Evolutionary conservation across 768 basidiomycete genomes (phyloP), one percentile per base, ranked within the genome.

Genomic region (Tricholoma sp.): DNA sequence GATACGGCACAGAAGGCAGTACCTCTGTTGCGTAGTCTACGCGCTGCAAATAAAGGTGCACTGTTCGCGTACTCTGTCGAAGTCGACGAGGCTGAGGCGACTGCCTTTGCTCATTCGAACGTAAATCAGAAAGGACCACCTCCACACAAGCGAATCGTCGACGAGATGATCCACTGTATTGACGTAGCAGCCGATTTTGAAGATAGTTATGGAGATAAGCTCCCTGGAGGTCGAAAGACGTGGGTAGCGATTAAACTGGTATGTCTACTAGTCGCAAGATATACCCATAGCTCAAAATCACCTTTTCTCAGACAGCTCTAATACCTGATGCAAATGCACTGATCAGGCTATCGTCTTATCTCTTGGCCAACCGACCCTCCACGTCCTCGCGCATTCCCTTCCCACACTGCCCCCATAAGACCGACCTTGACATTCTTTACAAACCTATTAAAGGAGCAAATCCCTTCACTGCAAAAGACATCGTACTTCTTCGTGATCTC

Each of bases 161-260:
- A 82, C 17, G 94, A 96, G 71, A 89, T 89, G 66, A 73, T 92
- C 34, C 78, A 76, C 49, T 86, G 84, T 56, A 84, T 96, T 42
- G 84, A 94, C 57, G 81, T 88, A 5, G 86, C 86, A 0, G 94
- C 88, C 7, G 83, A 88, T 58, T 94, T 92, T 63, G 93, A 97
- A 66, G 84, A 85, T 29, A 61, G 65, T 52, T 62, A 71, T 31
- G 69, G 65, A 0, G 66, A 54, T 3, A 62, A 51, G 29, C 53
- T 54, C 11, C 41, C 57, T 1, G 60, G 57, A 4, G 80, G 79
- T 6, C 73, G 87, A 20, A 76, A 82, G 59, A 91, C 89, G 0
- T 92, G 90, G 84, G 86, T 96, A 18, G 91, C 94, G 0, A 70
- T 96, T 20, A 96, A 96, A 70, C 74, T 95, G 56, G 89, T 88